Base-by-base conservation (phyloP, 345 rosid genomes). In the Pseudoturritis turrita region DNA sequence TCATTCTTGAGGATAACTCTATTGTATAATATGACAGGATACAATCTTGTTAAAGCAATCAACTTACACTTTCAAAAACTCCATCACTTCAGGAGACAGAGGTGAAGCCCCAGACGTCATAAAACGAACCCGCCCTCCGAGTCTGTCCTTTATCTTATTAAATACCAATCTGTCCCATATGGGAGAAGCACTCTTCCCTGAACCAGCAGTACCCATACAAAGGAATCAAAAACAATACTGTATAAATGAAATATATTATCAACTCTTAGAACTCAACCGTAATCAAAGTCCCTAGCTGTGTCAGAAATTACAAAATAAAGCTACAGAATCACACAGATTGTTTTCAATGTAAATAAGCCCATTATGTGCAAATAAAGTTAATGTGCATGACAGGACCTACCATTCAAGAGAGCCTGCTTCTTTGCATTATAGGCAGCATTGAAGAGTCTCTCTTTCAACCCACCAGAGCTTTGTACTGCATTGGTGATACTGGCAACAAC, bases 121-220 rank as follows among this genome's bases (percentile, higher is more conserved):
- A 64, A 88, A 68, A 14, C 96, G 96, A 45, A 95, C 92, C 71
- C 91, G 87, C 43, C 99, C 99, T 66, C 99, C 99, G 41, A 95
- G 98, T 77, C 78, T 95, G 47, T 80, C 96, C 72, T 71, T 88
- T 75, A 95, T 88, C 79, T 95, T 91, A 83, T 95, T 89, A 83
- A 95, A 95, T 44, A 95, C 99, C 87, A 95, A 71, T 78, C 89
- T 86, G 77, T 91, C 99, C 99, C 98, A 95, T 80, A 95, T 86
- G 46, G 98, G 92, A 79, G 99, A 95, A 28, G 99, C 85, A 79
- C 72, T 91, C 84, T 78, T 91, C 58, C 99, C 99, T 91, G 81
- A 45, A 76, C 62, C 58, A 71, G 50, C 49, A 54, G 25, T 56
- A 57, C 8, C 29, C 43, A 61, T 26, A 25, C 53, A 44, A 76